These are phyloP conservation scores for Mucor saturninus DNA, from an alignment of 371 early-diverging fungal genomes.

Conservation along the genomic window DNA sequence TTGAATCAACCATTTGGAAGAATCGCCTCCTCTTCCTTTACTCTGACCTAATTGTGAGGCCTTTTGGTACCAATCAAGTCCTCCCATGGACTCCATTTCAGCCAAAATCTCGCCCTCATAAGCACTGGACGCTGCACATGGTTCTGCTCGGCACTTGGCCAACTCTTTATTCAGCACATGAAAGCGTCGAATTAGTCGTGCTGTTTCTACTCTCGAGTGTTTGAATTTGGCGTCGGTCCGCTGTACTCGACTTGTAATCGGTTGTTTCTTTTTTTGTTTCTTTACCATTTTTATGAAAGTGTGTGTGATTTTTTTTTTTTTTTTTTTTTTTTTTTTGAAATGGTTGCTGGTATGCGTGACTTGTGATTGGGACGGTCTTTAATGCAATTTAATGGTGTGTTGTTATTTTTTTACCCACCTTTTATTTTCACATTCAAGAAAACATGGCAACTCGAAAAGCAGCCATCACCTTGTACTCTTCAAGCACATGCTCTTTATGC, in stretches of 20 bases:
- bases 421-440: neutral
- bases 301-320: neutral
- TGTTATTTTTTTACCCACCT: neutral
- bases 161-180: constrained; percentile 80
- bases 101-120: constrained; percentile 47
- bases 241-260: constrained; percentile 27
- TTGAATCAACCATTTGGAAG: constrained; percentile 81
- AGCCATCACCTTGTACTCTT: constrained; percentile 55
- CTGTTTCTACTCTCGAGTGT: constrained; percentile 58
- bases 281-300: constrained; percentile 16
- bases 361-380: neutral
- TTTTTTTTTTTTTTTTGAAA: constrained; percentile 1
- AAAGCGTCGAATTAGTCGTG: constrained; percentile 70
- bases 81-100: constrained; percentile 85
- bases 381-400: neutral
- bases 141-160: constrained; percentile 45
- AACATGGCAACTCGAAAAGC: constrained; percentile 41
- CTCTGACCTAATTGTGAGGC: constrained; percentile 85
- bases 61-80: constrained; percentile 86
- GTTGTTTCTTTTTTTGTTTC: constrained; percentile 28
- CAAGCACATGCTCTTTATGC: constrained; percentile 58
- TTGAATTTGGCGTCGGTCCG: constrained; percentile 35
- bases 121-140: constrained; percentile 10
- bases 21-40: constrained; percentile 82
- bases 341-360: neutral